Evolutionary conservation across 2,329 filamentous ascomycete species (phyloP).

Genomic region (Penicillium sp.): DNA sequence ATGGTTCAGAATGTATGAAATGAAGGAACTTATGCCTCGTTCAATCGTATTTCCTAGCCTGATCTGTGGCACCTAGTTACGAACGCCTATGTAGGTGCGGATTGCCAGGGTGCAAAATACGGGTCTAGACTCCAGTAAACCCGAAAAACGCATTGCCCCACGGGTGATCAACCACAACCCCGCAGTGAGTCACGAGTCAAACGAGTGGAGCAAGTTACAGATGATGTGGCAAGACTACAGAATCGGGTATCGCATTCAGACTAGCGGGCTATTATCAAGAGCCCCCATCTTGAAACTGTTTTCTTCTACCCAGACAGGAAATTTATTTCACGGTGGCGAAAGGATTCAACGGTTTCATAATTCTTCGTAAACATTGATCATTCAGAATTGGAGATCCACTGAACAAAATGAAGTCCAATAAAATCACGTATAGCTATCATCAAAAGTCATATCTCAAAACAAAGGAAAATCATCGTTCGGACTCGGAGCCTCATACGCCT

Average conservation of each 20-base stretch:
- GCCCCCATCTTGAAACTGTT: neutral
- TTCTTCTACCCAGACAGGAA: neutral
- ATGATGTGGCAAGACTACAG: neutral
- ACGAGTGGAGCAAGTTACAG: neutral
- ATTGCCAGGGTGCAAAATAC: too few relatives aligned
- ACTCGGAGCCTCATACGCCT: neutral
- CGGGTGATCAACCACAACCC: neutral
- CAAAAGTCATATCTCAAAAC: neutral
- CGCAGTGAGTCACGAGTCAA: neutral
- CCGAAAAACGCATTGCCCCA: conserved; percentile 5
- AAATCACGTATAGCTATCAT: neutral
- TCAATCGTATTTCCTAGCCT: too few relatives aligned
- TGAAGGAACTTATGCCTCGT: too few relatives aligned
- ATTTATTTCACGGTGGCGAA: neutral
- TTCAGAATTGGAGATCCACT: neutral
- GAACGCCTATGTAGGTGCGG: too few relatives aligned
- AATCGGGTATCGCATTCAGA: neutral
- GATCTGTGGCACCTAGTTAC: too few relatives aligned
- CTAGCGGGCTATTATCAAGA: neutral
- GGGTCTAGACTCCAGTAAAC: too few relatives aligned
- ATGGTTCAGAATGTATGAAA: too few relatives aligned
- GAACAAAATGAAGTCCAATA: neutral
- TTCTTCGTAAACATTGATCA: neutral
- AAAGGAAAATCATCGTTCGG: neutral
- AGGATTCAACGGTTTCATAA: neutral